Evolutionary conservation across 257 asterid species (phyloP).

Genomic region (Ilex aquifolium): DNA sequence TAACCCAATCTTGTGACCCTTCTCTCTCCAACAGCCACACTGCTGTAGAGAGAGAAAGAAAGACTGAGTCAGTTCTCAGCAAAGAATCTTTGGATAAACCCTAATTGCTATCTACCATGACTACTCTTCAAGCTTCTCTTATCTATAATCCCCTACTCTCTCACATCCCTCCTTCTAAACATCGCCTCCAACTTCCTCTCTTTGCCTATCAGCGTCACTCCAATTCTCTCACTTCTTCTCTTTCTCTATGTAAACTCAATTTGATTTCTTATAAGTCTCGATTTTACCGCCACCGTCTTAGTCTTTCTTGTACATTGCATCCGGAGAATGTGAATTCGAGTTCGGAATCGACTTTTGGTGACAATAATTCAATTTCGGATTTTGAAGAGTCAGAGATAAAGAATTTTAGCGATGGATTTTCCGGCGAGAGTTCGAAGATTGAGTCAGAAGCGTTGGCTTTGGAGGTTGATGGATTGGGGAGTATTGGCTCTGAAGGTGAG

Average conservation of each 20-base stretch:
- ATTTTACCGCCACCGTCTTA: constrained; percentile 36
- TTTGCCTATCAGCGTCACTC: constrained; percentile 11
- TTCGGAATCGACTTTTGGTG: constrained; percentile 14
- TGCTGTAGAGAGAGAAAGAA: not conserved
- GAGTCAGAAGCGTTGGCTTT: constrained; percentile 1
- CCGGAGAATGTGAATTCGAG: constrained; percentile 35
- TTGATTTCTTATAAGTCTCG: constrained; percentile 26
- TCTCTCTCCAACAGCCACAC: not conserved
- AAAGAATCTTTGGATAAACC: constrained; percentile 9
- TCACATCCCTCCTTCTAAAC: constrained; percentile 20
- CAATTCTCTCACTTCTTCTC: constrained; percentile 1
- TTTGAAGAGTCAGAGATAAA: constrained; percentile 16
- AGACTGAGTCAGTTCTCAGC: constrained; percentile 5
- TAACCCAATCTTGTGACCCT: not conserved
- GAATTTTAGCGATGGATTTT: constrained; percentile 24
- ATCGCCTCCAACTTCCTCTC: constrained; percentile 17
- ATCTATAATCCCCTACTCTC: constrained; percentile 31
- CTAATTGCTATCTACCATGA: constrained; percentile 15
- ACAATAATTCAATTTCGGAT: constrained; percentile 12
- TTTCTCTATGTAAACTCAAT: not conserved
- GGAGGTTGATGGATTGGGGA: not conserved
- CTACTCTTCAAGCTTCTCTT: constrained; percentile 56
- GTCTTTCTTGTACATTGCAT: constrained; percentile 43
- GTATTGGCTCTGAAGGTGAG: constrained; percentile 17
- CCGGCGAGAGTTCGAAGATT: constrained; percentile 11